phyloP scores from a whole-genome alignment of 2,329 filamentous ascomycete genomes.

The Apiospora pterosperma region DNA sequence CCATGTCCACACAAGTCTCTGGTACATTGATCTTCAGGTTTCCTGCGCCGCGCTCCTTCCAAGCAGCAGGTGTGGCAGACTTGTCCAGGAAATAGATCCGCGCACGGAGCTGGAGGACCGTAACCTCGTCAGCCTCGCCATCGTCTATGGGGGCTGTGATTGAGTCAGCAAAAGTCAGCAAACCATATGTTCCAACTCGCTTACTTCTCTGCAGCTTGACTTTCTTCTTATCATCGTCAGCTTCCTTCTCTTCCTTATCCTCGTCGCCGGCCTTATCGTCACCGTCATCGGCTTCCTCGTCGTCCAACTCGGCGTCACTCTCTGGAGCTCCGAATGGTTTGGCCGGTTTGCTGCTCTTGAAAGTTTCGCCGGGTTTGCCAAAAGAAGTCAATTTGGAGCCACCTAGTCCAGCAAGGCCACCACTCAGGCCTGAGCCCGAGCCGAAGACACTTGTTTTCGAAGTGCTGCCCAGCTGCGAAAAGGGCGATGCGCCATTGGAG shows the following conservation, averaged over 20 bases:
- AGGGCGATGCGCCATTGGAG: constrained; percentile 23
- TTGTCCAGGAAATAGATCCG: constrained; percentile 82
- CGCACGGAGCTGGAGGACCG: constrained; percentile 70
- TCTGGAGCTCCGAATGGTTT: constrained; percentile 77
- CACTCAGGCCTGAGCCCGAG: constrained; percentile 33
- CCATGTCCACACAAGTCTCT: constrained; percentile 51
- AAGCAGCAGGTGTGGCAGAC: constrained; percentile 55
- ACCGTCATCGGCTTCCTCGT: constrained; percentile 35
- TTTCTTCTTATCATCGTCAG: constrained; percentile 56
- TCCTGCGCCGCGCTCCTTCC: constrained; percentile 87
- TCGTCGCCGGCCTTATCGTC: constrained; percentile 46
- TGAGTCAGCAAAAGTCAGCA: background rate
- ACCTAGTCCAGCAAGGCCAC: constrained; percentile 33
- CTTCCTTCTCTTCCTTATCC: constrained; percentile 40
- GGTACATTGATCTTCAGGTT: constrained; percentile 81
- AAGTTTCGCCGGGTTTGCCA: constrained; percentile 56
- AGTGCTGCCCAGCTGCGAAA: constrained; percentile 23
- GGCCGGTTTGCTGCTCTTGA: constrained; percentile 57
- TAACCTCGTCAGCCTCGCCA: constrained; percentile 80
- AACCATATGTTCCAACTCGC: constrained; percentile 21
- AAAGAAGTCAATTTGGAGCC: constrained; percentile 62
- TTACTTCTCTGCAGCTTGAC: constrained; percentile 67
- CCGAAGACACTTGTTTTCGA: constrained; percentile 45
- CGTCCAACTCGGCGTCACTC: constrained; percentile 55
- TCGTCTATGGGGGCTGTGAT: constrained; percentile 68